Base-by-base conservation (phyloP, 495 filamentous ascomycete species). In the Amorphotheca resinae region DNA sequence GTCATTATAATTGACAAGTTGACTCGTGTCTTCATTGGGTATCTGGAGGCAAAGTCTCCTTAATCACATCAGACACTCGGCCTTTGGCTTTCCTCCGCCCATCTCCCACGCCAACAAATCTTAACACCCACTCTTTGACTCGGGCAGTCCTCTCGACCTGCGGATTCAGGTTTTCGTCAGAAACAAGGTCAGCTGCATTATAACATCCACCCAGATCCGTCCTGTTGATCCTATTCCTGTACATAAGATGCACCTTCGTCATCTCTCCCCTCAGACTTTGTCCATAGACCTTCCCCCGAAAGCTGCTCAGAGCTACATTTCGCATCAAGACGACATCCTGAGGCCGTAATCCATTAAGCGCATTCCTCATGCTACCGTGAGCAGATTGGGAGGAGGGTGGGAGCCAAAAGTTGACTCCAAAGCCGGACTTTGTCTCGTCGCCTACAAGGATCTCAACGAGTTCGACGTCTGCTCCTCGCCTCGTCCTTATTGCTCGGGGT, bases 321-420 rank as follows among this genome's bases (percentile, higher is more conserved):
- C 74, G 73, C 34, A 88, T 52, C 17, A 93, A 66, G 9, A 95
- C 65, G 17, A 93, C 74, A 57, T 94, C 86, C 39, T 73, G 73
- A 3, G 72, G 66, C 32, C 82, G 68, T 41, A 91, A 59, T 2
- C 53, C 57, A 17, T 58, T 57, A 6, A 86, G 59, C 2, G 58
- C 58, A 17, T 44, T 45, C 6, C 62, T 55, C 16, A 79, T 60
- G 39, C 64, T 61, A 1, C 58, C 49, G 5, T 57, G 49, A 15
- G 55, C 48, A 22, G 56, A 52, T 15, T 47, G 43, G 53, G 58
- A 61, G 8, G 49, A 50, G 4, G 62, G 53, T 36, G 41, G 48
- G 11, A 93, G 65, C 89, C 89, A 95, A 49, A 95, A 81, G 21
- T 80, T 89, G 45, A 95, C 63, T 9, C 68, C 73, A 58, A 95